Conservation (phyloP, 2,329 filamentous ascomycete species). For the Sporothrix dimorphospora region DNA sequence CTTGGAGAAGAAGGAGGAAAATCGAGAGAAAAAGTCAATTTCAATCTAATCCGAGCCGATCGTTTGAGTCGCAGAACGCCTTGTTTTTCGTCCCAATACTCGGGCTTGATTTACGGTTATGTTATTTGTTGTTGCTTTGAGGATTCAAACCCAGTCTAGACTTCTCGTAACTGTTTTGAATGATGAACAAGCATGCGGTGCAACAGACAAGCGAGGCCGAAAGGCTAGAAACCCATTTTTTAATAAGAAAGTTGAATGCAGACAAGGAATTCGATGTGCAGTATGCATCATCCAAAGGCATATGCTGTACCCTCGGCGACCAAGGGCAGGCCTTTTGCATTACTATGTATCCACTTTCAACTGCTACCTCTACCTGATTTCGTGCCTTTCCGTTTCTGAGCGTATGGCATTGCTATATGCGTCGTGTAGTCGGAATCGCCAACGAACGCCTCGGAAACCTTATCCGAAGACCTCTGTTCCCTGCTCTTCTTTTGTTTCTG, state of each 20-base stretch:
- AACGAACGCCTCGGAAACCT: constrained; percentile 7
- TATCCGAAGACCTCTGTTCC: not conserved
- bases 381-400: not conserved
- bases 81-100: not conserved
- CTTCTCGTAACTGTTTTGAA: not conserved
- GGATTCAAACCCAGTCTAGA: not conserved
- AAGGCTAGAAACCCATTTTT: too few relatives aligned
- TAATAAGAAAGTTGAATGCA: too few relatives aligned
- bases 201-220: not conserved
- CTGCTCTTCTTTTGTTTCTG: not conserved
- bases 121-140: not conserved
- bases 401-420: not conserved
- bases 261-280: not conserved
- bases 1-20: not conserved
- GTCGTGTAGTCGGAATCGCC: not conserved
- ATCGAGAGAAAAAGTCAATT: not conserved
- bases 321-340: not conserved
- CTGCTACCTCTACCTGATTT: not conserved
- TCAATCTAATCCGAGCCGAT: not conserved
- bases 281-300: not conserved
- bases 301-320: constrained; percentile 15
- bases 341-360: not conserved
- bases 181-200: not conserved
- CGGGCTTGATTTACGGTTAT: not conserved
- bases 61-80: not conserved